Base-by-base conservation (phyloP, 1,284 basidiomycete genomes). In the Amylostereum chailletii region DNA sequence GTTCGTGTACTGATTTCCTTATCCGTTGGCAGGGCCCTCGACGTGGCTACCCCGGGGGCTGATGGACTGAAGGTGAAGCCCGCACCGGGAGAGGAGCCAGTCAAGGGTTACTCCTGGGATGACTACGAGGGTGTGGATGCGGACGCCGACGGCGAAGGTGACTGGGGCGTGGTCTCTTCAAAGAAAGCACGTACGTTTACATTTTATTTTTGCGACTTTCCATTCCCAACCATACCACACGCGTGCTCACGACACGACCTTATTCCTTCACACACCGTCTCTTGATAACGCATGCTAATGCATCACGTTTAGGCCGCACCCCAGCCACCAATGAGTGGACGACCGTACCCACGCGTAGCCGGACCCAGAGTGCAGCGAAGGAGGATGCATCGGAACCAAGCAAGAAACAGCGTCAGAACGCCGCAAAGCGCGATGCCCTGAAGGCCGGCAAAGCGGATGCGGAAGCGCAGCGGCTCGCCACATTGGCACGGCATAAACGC, bases 91-190 rank as follows among this genome's bases (percentile, higher is more conserved):
- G 79, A 85, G 51, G 66, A 71, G 41, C 82, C 83, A 11, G 79
- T 76, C 3, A 64, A 70, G 8, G 83, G 83, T 0, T 85, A 82
- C 62, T 77, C 82, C 0, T 86, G 83, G 84, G 80, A 67, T 0
- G 84, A 87, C 65, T 87, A 87, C 58, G 86, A 87, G 51, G 81
- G 86, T 50, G 77, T 80, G 26, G 78, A 81, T 50, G 76, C 74
- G 3, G 80, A 76, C 53, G 77, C 70, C 7, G 79, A 79, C 55
- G 77, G 75, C 46, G 77, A 80, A 50, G 73, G 71, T 1, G 75
- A 73, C 5, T 89, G 86, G 87, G 84, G 80, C 29, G 77, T 88
- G 33, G 86, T 90, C 54, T 31, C 30, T 7, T 43, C 42, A 2
- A 43, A 43, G 77, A 72, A 63, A 76, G 77, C 71, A 53, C 75